phyloP scores from a whole-genome alignment of 2,329 filamentous ascomycete genomes.

The Penicillium sp. region DNA sequence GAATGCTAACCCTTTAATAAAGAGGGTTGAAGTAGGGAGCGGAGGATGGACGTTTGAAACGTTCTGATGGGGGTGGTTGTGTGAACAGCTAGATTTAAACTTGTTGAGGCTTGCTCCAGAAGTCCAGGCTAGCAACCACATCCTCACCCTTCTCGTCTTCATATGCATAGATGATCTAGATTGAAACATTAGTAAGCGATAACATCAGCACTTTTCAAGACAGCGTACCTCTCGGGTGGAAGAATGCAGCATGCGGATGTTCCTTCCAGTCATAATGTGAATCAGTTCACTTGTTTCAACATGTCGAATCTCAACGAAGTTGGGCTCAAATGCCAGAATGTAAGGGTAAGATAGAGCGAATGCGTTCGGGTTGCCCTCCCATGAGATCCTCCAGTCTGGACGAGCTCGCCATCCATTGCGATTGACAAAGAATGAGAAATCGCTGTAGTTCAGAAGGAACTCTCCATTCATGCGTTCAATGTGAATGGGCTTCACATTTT shows the following conservation, averaged over 20 bases:
- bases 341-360: slow-evolving; percentile 97
- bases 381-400: slow-evolving; percentile 95
- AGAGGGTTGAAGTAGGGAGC: neutral
- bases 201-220: neutral
- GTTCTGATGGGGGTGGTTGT: neutral
- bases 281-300: slow-evolving; percentile 89
- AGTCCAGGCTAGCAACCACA: slow-evolving; percentile 91
- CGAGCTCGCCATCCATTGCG: slow-evolving; percentile 95
- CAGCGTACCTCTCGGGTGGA: slow-evolving; percentile 86
- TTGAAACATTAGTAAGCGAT: slow-evolving; percentile 24
- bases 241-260: slow-evolving; percentile 95
- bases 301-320: slow-evolving; percentile 94
- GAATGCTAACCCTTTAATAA: neutral
- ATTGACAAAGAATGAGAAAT: slow-evolving; percentile 99
- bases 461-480: slow-evolving; percentile 97
- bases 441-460: slow-evolving; percentile 95
- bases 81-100: slow-evolving; percentile 1
- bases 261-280: slow-evolving; percentile 94
- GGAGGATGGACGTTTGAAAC: neutral
- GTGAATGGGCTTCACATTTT: slow-evolving; percentile 91
- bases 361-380: slow-evolving; percentile 88
- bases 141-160: slow-evolving; percentile 95
- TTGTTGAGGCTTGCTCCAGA: slow-evolving; percentile 69
- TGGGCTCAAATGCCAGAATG: slow-evolving; percentile 94
- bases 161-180: slow-evolving; percentile 92